These are phyloP conservation scores for Stropharia rugosoannulata DNA, from an alignment of 768 basidiomycete species.

Conservation along the genomic window DNA sequence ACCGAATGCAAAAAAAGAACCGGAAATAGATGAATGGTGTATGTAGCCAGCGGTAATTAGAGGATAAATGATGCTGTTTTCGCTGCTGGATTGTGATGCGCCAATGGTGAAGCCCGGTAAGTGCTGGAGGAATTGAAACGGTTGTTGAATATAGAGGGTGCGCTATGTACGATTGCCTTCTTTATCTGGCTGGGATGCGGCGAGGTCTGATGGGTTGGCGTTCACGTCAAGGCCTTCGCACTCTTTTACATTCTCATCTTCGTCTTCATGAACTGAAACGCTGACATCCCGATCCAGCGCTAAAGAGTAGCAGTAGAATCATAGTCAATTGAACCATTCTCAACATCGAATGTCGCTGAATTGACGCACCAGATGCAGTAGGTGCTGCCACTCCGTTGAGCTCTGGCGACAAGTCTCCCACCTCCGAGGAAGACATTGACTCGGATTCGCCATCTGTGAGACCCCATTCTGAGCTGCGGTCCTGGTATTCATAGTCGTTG, in stretches of 20 bases:
- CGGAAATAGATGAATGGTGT: constrained; percentile 3
- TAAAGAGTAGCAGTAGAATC: constrained; percentile 18
- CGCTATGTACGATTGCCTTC: background rate
- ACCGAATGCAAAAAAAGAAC: background rate
- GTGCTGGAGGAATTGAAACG: background rate
- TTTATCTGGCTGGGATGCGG: background rate
- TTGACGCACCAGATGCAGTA: constrained; percentile 18
- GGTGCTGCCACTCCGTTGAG: constrained; percentile 10
- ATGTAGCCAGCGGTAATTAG: background rate
- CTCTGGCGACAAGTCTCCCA: constrained; percentile 15
- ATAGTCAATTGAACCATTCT: constrained; percentile 14
- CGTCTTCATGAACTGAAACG: constrained; percentile 21
- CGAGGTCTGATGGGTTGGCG: background rate
- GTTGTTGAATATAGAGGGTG: no score
- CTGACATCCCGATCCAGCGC: constrained; percentile 20
- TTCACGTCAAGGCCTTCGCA: constrained; percentile 12
- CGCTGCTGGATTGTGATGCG: background rate
- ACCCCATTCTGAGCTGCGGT: constrained; percentile 34
- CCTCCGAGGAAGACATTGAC: constrained; percentile 24
- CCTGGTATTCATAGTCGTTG: constrained; percentile 20
- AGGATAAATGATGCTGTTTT: background rate
- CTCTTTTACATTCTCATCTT: constrained; percentile 16
- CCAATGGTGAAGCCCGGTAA: background rate
- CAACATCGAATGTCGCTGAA: constrained; percentile 3
- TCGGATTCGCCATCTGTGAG: constrained; percentile 41